A percentile compares a stretch with the other conserved stretches of the same genome.
phyloP scores from a whole-genome alignment of 805 yeast genomes.

The Zygosaccharomyces bisporus region DNA sequence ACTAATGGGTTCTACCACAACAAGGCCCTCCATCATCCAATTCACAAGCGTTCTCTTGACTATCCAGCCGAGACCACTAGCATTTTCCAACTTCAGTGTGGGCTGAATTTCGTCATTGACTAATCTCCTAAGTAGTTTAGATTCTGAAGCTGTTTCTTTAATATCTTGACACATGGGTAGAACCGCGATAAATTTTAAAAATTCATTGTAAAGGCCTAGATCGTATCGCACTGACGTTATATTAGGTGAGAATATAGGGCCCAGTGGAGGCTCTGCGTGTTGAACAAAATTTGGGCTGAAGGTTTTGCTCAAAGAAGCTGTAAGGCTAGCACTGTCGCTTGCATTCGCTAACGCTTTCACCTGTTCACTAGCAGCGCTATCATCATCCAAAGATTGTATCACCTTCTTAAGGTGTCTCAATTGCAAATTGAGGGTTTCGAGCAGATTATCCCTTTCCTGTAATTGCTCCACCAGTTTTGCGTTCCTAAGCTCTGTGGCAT shows the following conservation, averaged over 20 bases:
- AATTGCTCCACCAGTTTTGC: conserved; percentile 50
- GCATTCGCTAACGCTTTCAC: conserved; percentile 14
- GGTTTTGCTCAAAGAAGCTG: conserved; percentile 23
- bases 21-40: conserved; percentile 73
- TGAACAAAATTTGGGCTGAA: conserved; percentile 15
- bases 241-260: conserved; percentile 40
- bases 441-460: conserved; percentile 63
- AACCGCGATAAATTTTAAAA: conserved; percentile 38
- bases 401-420: conserved; percentile 59
- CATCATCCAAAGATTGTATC: conserved; percentile 48
- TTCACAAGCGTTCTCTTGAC: conserved; percentile 58
- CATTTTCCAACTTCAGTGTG: conserved; percentile 55
- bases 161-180: conserved; percentile 36
- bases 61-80: conserved; percentile 62
- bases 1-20: conserved; percentile 79
- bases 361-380: conserved; percentile 18
- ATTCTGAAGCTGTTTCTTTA: conserved; percentile 39
- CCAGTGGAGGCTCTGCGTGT: conserved; percentile 10
- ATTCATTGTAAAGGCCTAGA: conserved; percentile 38
- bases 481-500: conserved; percentile 57
- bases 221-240: conserved; percentile 43
- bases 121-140: conserved; percentile 59
- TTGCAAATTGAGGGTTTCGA: conserved; percentile 64
- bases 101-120: conserved; percentile 80
- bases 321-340: conserved; percentile 12